A percentile compares a stretch with the other conserved stretches of the same genome.
Evolutionary conservation across 2,329 filamentous ascomycete genomes (phyloP).

Genomic region (Penicillium thymicola): DNA sequence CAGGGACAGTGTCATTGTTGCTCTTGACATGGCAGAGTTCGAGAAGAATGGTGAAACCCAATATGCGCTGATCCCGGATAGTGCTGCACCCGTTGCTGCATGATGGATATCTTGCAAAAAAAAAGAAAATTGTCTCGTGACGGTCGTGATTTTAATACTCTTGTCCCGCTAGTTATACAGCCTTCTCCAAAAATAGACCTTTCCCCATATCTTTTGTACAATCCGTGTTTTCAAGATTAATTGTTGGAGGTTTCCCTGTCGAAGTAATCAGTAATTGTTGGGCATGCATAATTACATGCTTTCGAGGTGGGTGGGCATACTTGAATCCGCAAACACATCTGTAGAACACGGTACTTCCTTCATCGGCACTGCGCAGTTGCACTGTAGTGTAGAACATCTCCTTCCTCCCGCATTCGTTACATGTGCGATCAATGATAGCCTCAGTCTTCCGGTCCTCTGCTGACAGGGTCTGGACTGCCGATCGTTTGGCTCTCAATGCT

Average conservation of each 20-base stretch:
- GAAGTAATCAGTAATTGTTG: slow-evolving; percentile 18
- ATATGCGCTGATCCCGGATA: slow-evolving; percentile 83
- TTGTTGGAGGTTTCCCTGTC: slow-evolving; percentile 38
- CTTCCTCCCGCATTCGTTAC: slow-evolving; percentile 74
- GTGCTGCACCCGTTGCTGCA: slow-evolving; percentile 28
- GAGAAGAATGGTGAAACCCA: slow-evolving; percentile 85
- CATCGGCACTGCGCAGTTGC: slow-evolving; percentile 87
- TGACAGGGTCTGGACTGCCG: slow-evolving; percentile 78
- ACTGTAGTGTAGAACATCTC: slow-evolving; percentile 82
- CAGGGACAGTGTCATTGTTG: slow-evolving; percentile 89
- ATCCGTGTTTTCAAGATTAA: slow-evolving; percentile 18
- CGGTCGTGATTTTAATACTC: slow-evolving; percentile 29
- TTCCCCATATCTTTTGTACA: slow-evolving; percentile 15
- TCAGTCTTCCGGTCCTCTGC: slow-evolving; percentile 74
- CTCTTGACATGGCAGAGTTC: slow-evolving; percentile 96
- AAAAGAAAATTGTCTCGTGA: slow-evolving; percentile 22
- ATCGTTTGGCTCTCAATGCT: slow-evolving; percentile 76
- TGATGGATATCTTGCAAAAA: slow-evolving; percentile 18
- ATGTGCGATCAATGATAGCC: slow-evolving; percentile 65
- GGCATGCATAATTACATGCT: not conserved
- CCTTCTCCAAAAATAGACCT: slow-evolving; percentile 21
- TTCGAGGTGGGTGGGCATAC: slow-evolving; percentile 49
- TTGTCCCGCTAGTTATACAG: slow-evolving; percentile 28
- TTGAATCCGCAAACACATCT: slow-evolving; percentile 82
- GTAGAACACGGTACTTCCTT: slow-evolving; percentile 91